Evolutionary conservation across 805 yeast genomes (phyloP).

Genomic region (Wickerhamiella occidentalis): DNA sequence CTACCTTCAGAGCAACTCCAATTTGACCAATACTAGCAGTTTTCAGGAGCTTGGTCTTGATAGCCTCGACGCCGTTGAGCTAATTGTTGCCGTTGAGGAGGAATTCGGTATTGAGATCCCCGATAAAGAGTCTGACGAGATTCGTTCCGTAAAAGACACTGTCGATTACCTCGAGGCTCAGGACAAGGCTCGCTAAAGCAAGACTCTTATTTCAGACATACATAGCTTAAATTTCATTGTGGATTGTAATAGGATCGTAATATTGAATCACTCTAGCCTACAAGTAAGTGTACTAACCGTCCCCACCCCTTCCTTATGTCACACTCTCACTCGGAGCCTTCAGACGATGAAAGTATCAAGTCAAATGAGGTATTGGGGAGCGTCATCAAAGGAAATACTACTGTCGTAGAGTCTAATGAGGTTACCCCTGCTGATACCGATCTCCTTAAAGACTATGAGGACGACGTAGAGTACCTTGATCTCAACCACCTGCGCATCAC

Average conservation of each 20-base stretch:
- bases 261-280: background rate
- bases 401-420: constrained; percentile 25
- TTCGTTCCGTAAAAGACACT: constrained; percentile 89
- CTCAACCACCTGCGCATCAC: constrained; percentile 46
- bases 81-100: constrained; percentile 92
- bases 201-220: too few relatives aligned
- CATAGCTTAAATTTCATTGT: background rate
- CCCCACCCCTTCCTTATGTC: background rate
- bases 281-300: too few relatives aligned
- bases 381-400: background rate
- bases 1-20: constrained; percentile 21
- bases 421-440: constrained; percentile 47
- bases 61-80: constrained; percentile 89
- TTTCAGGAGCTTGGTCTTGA: constrained; percentile 70
- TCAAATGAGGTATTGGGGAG: background rate
- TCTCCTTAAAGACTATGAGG: constrained; percentile 36
- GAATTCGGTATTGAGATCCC: constrained; percentile 43
- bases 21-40: constrained; percentile 31
- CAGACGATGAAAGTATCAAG: background rate
- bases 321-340: background rate
- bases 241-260: background rate
- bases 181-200: constrained; percentile 32
- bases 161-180: constrained; percentile 66
- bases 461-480: constrained; percentile 42
- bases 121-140: constrained; percentile 75